These are phyloP conservation scores for Russula dissimulans DNA, from an alignment of 768 basidiomycete species.

Conservation along the genomic window DNA sequence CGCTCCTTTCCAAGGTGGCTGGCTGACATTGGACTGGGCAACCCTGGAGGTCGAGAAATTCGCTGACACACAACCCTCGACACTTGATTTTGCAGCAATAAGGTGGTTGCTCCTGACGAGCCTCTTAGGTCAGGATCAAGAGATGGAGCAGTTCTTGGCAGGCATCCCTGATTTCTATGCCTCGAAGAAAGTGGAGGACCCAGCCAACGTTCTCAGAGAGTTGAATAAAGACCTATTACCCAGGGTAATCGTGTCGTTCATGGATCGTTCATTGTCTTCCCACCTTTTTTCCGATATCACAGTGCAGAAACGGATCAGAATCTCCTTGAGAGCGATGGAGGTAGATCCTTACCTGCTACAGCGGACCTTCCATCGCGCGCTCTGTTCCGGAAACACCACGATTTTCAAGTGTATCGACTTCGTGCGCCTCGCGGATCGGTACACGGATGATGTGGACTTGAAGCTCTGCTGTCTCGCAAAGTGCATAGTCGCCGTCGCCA, in stretches of 20 bases:
- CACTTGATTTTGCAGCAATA: neutral
- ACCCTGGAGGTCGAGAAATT: no score
- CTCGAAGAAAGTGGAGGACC: neutral
- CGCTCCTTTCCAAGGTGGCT: no score
- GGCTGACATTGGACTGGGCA: no score
- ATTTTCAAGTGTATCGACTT: neutral
- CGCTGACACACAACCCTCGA: no score
- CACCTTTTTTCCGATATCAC: neutral
- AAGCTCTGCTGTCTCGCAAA: neutral
- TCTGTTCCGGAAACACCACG: neutral
- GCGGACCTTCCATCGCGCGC: neutral
- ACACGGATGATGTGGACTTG: neutral
- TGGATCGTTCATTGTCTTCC: neutral
- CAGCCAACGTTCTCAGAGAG: neutral
- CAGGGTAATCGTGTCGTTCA: neutral
- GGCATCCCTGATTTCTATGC: slow-evolving; percentile 3
- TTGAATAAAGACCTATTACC: neutral
- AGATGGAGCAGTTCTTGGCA: neutral
- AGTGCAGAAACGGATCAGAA: neutral
- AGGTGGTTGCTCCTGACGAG: neutral
- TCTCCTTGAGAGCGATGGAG: neutral
- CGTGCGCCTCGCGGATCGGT: neutral
- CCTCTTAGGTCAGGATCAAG: neutral
- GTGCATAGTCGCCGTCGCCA: neutral
- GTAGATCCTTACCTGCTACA: neutral